Percentiles rank a stretch among this genome's conserved stretches.
Evolutionary conservation across 208 protist genomes (phyloP).

Genomic region (Leptomonas seymouri): DNA sequence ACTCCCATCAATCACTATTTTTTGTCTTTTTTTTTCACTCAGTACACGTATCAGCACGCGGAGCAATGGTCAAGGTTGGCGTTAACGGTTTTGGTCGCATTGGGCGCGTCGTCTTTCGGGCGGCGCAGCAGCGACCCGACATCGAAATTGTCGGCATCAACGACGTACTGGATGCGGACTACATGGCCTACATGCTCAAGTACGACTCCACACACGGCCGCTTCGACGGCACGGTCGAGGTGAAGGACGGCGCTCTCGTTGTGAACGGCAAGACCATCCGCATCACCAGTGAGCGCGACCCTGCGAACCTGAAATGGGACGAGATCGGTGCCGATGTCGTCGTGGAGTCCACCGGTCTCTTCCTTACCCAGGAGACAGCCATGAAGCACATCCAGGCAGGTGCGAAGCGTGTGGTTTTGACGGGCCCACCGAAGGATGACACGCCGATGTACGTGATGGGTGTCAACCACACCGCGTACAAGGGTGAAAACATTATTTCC

Average conservation of each 20-base stretch:
- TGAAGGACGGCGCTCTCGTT: conserved; percentile 70
- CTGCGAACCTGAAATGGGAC: conserved; percentile 95
- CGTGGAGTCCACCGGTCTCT: conserved; percentile 99
- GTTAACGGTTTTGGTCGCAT: conserved; percentile 99
- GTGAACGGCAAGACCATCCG: conserved; percentile 86
- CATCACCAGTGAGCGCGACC: conserved; percentile 87
- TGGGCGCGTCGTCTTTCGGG: conserved; percentile 95
- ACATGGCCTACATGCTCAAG: conserved; percentile 97
- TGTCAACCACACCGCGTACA: conserved; percentile 97
- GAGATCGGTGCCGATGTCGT: conserved; percentile 95
- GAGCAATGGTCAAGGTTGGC: conserved; percentile 79
- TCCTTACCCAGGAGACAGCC: conserved; percentile 93
- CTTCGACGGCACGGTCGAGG: conserved; percentile 78
- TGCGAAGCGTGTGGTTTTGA: conserved; percentile 99
- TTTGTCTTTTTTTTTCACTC: conserved; percentile 1
- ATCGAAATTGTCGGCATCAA: conserved; percentile 72
- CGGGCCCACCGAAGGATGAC: conserved; percentile 96
- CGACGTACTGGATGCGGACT: conserved; percentile 93
- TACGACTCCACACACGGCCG: conserved; percentile 98
- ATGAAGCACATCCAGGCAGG: conserved; percentile 95
- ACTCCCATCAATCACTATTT: neutral
- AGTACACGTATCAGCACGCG: neutral
- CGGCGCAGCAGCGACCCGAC: conserved; percentile 73
- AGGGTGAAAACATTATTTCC: conserved; percentile 89
- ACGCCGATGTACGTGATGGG: conserved; percentile 99